Evolutionary conservation across 805 yeast genomes (phyloP).

Genomic region (Yamadazyma philogaea): DNA sequence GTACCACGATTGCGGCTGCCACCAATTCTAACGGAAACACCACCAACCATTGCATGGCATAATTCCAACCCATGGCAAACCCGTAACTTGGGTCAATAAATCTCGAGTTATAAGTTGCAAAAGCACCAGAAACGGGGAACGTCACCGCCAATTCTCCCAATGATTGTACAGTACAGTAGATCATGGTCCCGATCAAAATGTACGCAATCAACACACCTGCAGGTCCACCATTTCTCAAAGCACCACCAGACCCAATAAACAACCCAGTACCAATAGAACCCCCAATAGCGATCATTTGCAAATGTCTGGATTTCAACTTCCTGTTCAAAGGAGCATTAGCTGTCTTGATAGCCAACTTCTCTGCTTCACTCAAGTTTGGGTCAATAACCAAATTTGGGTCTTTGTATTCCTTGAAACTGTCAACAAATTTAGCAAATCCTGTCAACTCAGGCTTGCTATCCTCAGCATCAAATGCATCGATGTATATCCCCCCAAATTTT

Average conservation of each 20-base stretch:
- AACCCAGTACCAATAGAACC: constrained; percentile 88
- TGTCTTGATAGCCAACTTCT: constrained; percentile 38
- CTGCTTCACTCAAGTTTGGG: constrained; percentile 23
- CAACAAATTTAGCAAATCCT: constrained; percentile 23
- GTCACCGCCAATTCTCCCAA: constrained; percentile 61
- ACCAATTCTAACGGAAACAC: constrained; percentile 58
- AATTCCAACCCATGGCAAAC: constrained; percentile 58
- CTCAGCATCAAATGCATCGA: constrained; percentile 24
- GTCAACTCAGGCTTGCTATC: constrained; percentile 18
- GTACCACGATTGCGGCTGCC: constrained; percentile 56
- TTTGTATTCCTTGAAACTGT: constrained; percentile 33
- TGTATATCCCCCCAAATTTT: constrained; percentile 37
- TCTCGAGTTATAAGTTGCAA: constrained; percentile 57
- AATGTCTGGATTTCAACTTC: constrained; percentile 59
- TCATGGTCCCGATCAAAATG: constrained; percentile 53
- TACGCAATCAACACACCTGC: constrained; percentile 63
- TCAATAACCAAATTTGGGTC: constrained; percentile 41
- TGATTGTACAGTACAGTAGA: constrained; percentile 53
- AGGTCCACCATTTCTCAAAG: constrained; percentile 70
- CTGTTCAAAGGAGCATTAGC: constrained; percentile 51
- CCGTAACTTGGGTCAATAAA: constrained; percentile 64
- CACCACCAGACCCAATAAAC: constrained; percentile 69
- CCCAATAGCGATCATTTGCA: constrained; percentile 70
- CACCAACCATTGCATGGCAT: constrained; percentile 52
- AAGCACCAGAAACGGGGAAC: constrained; percentile 69